Evolutionary conservation across 2,329 filamentous ascomycete genomes (phyloP).

Genomic region (Aureobasidium melanogenum): DNA sequence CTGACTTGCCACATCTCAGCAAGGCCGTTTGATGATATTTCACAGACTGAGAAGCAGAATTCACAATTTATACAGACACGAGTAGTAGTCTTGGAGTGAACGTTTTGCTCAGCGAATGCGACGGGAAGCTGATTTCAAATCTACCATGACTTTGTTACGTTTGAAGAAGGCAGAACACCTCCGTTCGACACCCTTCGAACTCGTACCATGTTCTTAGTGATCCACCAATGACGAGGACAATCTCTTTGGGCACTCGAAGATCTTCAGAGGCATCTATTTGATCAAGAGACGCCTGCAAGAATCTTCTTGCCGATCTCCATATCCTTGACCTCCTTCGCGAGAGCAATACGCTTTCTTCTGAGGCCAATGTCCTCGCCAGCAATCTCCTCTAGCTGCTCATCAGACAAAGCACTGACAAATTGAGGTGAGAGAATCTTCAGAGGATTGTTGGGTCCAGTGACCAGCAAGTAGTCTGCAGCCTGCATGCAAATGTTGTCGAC

Average conservation of each 20-base stretch:
- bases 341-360: slow-evolving; percentile 32
- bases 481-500: slow-evolving; percentile 55
- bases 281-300: background rate
- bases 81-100: no score
- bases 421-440: slow-evolving; percentile 44
- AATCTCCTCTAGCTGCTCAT: slow-evolving; percentile 44
- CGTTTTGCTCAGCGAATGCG: no score
- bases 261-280: background rate
- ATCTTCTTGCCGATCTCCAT: slow-evolving; percentile 10
- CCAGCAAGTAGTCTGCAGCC: slow-evolving; percentile 45
- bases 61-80: no score
- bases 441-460: slow-evolving; percentile 42
- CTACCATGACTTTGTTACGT: no score
- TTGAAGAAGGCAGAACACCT: no score
- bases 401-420: slow-evolving; percentile 41
- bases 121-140: no score
- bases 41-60: no score
- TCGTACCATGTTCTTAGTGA: no score
- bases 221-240: no score
- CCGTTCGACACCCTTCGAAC: no score
- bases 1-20: no score
- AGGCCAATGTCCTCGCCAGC: slow-evolving; percentile 47
- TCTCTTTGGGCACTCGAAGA: background rate
- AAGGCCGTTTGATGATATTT: no score
- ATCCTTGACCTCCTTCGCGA: slow-evolving; percentile 40